Conservation (phyloP, 768 basidiomycete genomes). For the Baorangia bicolor region DNA sequence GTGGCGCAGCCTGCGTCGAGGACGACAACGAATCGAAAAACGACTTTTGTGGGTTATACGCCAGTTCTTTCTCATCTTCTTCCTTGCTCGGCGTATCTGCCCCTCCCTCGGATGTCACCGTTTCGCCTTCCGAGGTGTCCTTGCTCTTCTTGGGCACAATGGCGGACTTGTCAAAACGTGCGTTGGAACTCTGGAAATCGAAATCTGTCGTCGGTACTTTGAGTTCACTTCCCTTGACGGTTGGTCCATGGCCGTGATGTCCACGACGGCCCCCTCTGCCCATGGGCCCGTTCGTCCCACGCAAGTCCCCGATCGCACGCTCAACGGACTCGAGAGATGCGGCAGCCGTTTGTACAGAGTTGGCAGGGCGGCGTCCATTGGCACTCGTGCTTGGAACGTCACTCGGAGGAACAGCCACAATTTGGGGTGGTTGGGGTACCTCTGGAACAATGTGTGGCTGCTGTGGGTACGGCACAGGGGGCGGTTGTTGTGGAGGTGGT, state of each 20-base stretch:
- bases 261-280: constrained; percentile 42
- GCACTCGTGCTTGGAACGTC: constrained; percentile 27
- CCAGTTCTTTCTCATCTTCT: constrained; percentile 41
- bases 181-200: constrained; percentile 77
- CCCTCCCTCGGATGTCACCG: constrained; percentile 32
- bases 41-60: constrained; percentile 75
- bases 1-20: constrained; percentile 40
- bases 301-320: constrained; percentile 51
- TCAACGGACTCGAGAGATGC: constrained; percentile 75
- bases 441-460: constrained; percentile 28
- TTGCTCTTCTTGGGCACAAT: constrained; percentile 38
- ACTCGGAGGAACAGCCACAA: constrained; percentile 17
- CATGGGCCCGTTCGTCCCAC: constrained; percentile 36
- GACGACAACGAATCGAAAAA: constrained; percentile 76
- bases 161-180: constrained; percentile 76
- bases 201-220: constrained; percentile 75
- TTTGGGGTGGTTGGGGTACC: constrained; percentile 23
- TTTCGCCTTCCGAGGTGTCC: constrained; percentile 31
- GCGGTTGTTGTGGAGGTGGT: constrained; percentile 31
- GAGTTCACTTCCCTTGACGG: constrained; percentile 36
- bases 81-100: constrained; percentile 29
- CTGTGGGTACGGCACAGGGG: constrained; percentile 28
- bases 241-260: constrained; percentile 28
- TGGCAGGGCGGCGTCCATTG: constrained; percentile 36
- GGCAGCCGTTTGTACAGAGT: constrained; percentile 67